Base-by-base conservation (phyloP, 164 flowering plant genomes). In the Tinospora cordifolia region DNA sequence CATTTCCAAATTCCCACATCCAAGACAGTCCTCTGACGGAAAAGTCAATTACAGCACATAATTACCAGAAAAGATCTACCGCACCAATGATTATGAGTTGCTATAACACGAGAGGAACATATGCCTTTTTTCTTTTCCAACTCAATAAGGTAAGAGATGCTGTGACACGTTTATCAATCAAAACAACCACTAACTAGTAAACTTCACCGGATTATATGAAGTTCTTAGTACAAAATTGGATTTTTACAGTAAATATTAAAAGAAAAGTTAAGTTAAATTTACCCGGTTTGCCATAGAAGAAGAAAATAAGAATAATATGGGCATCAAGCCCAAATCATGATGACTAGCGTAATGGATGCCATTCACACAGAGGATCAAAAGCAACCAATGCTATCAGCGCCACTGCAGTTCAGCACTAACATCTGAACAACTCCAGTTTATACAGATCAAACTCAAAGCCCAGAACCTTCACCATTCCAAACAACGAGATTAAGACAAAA, bases 291-390 rank as follows among this genome's bases (percentile, higher is more conserved):
- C 19, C 19, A 17, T 12, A 51, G 59, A 51, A 17, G 3, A 51
- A 22, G 59, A 15, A 7, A 15, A 51, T 4, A 51, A 6, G 21
- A 51, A 22, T 19, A 51, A 51, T 17, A 51, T 30, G 59, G 59
- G n/a, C n/a, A 14, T 51, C 59, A 69, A 73, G 80, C 83, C 83
- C 82, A 6, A 72, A 78, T 7, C 71, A 71, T 46, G 64, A 78
- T 79, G 62, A 77, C 73, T 81, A 86, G 77, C 88, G 84, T 69
- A 88, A 68, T 7, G 93, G 91, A 82, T 88, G 91, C 90, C 96
- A 88, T 76, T 88, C 90, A 74, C 89, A 82, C 76, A 85, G 76
- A 59, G 84, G 86, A 81, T 79, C 69, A 72, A 84, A 82, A 69
- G 84, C n/a, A 83, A 63, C 75, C 77, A 38, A 75, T 62, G 68